Evolutionary conservation across 768 basidiomycete genomes (phyloP).

Genomic region (Lyophyllum shimeji): DNA sequence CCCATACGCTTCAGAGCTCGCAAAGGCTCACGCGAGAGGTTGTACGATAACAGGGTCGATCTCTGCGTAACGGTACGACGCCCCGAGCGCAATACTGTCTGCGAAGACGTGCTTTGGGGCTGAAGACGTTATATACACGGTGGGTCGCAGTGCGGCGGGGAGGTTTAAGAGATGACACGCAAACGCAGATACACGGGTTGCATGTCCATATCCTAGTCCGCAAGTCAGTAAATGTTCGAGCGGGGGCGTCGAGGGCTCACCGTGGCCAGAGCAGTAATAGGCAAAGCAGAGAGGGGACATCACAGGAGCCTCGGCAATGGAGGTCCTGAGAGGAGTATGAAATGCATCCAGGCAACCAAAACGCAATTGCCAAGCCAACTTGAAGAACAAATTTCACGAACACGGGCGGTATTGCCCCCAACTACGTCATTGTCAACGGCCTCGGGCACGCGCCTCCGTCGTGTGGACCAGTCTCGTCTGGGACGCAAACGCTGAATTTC

Average conservation of each 20-base stretch:
- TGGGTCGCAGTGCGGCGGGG: slow-evolving; percentile 35
- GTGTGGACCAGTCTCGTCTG: not conserved
- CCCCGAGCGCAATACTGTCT: slow-evolving; percentile 61
- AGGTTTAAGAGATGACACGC: slow-evolving; percentile 56
- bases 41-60: slow-evolving; percentile 83
- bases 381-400: not conserved
- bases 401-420: not conserved
- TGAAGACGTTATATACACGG: slow-evolving; percentile 68
- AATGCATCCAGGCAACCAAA: not conserved
- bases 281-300: slow-evolving; percentile 43
- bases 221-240: not conserved
- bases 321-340: not conserved
- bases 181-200: slow-evolving; percentile 79
- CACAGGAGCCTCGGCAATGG: not conserved
- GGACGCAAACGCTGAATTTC: not conserved
- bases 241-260: slow-evolving; percentile 32
- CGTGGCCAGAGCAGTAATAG: slow-evolving; percentile 79
- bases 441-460: too few species aligned
- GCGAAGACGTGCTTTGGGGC: slow-evolving; percentile 73
- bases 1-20: not conserved
- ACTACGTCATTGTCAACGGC: not conserved
- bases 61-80: slow-evolving; percentile 65
- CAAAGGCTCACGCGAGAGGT: slow-evolving; percentile 67
- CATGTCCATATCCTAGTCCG: slow-evolving; percentile 75
- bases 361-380: too few species aligned